Percentiles rank a stretch among this genome's conserved stretches.
These are phyloP conservation scores for Trichoderma citrinoviride DNA, from an alignment of 2,329 filamentous ascomycete species.

Conservation along the genomic window DNA sequence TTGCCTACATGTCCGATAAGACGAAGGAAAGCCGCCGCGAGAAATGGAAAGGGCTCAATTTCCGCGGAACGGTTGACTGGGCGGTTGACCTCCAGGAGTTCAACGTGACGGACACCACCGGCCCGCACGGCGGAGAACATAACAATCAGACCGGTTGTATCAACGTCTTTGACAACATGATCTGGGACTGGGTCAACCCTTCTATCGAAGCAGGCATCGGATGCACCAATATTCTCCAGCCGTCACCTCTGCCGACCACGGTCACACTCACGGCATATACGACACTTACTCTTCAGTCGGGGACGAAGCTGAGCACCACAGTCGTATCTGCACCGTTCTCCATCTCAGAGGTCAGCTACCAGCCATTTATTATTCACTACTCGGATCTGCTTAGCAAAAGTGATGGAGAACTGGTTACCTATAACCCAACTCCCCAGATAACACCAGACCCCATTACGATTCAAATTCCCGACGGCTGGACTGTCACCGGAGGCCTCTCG, in stretches of 20 bases:
- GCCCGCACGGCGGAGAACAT: neutral
- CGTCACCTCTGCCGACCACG: neutral
- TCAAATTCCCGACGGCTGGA: neutral
- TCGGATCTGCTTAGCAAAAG: neutral
- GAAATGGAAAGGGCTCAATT: constrained; percentile 11
- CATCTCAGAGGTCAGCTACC: constrained; percentile 11
- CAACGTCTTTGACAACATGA: constrained; percentile 12
- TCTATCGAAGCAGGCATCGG: neutral
- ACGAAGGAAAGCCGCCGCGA: constrained; percentile 14
- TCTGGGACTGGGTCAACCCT: constrained; percentile 16
- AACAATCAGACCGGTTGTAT: neutral
- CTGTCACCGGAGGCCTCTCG: neutral
- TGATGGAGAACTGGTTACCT: neutral
- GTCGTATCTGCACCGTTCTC: constrained; percentile 4
- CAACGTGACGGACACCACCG: neutral
- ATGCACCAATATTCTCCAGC: constrained; percentile 11
- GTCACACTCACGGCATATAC: constrained; percentile 14
- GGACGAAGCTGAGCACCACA: neutral
- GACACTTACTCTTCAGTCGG: constrained; percentile 3
- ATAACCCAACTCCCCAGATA: constrained; percentile 3
- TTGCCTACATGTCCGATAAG: constrained; percentile 11
- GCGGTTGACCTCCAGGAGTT: constrained; percentile 17
- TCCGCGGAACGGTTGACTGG: constrained; percentile 15
- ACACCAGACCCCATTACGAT: constrained; percentile 6
- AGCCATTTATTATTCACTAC: constrained; percentile 1